A percentile compares a stretch with the other conserved stretches of the same genome.
Evolutionary conservation across 768 basidiomycete genomes (phyloP).

Genomic region (Sporobolomyces phaffii): DNA sequence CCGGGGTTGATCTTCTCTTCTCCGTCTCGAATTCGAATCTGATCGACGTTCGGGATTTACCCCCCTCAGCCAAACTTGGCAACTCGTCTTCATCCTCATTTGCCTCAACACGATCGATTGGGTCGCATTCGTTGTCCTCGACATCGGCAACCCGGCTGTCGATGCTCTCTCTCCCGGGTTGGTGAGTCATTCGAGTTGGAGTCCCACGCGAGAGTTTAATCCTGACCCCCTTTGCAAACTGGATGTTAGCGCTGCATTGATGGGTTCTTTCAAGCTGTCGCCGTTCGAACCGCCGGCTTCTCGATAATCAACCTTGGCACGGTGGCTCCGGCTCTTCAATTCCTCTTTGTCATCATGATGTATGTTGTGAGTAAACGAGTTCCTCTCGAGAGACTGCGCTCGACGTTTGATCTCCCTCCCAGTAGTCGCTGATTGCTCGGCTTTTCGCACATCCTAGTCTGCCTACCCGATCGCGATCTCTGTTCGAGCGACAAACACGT

Average conservation of each 20-base stretch:
- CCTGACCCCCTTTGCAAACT: no score
- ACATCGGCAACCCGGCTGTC: slow-evolving; percentile 70
- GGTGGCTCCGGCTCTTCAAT: slow-evolving; percentile 83
- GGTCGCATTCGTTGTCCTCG: slow-evolving; percentile 80
- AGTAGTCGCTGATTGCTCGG: no score
- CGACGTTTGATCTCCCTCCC: background rate
- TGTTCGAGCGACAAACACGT: slow-evolving; percentile 68
- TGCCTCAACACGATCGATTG: slow-evolving; percentile 59
- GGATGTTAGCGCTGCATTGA: slow-evolving; percentile 60
- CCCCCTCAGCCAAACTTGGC: slow-evolving; percentile 31
- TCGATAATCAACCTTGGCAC: slow-evolving; percentile 62
- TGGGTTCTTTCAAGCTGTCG: slow-evolving; percentile 69
- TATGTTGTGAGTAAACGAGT: slow-evolving; percentile 55
- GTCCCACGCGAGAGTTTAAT: no score
- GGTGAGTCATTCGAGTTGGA: background rate
- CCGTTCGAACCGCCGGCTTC: slow-evolving; percentile 86
- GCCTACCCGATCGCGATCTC: slow-evolving; percentile 50
- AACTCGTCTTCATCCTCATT: slow-evolving; percentile 34
- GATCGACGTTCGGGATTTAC: no score
- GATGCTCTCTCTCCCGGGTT: slow-evolving; percentile 64
- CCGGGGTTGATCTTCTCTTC: background rate
- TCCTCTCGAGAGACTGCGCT: no score
- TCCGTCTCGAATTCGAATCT: no score
- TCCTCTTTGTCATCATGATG: slow-evolving; percentile 91
- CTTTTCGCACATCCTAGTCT: no score